Evolutionary conservation across 495 filamentous ascomycete genomes (phyloP).

Genomic region (Aspergillus nidulans): DNA sequence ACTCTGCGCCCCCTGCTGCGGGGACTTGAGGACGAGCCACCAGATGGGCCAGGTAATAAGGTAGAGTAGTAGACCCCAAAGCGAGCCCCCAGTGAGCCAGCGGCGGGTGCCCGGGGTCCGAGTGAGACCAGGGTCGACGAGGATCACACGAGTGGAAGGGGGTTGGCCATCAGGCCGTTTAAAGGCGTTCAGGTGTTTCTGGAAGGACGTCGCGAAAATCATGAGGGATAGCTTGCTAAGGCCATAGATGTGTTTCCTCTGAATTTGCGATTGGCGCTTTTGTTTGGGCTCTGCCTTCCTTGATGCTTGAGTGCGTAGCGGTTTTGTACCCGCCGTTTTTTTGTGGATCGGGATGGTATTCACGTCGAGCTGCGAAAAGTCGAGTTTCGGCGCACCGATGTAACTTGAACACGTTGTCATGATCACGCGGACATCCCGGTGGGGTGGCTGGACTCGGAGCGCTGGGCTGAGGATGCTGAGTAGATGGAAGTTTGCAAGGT

Average conservation of each 20-base stretch:
- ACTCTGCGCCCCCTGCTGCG: conserved; percentile 77
- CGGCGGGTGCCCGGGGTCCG: conserved; percentile 83
- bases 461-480: conserved; percentile 86
- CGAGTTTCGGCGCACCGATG: conserved; percentile 57
- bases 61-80: conserved; percentile 80
- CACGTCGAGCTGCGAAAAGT: conserved; percentile 41
- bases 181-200: conserved; percentile 80
- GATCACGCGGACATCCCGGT: conserved; percentile 86
- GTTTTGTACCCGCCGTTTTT: neutral
- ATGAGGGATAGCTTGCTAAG: conserved; percentile 87
- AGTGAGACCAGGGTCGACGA: conserved; percentile 79
- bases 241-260: conserved; percentile 56
- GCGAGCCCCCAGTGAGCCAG: conserved; percentile 76
- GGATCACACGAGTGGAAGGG: conserved; percentile 70
- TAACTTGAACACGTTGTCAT: conserved; percentile 84
- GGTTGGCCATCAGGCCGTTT: conserved; percentile 76
- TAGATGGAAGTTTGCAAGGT: conserved; percentile 91
- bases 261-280: neutral
- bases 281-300: neutral
- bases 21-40: conserved; percentile 85
- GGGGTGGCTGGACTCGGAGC: conserved; percentile 81
- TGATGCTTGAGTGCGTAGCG: neutral
- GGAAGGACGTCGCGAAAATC: conserved; percentile 80
- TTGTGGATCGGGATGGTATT: conserved; percentile 14
- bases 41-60: conserved; percentile 70